Conservation (phyloP, 2,329 filamentous ascomycete genomes). For the Fusarium phyllophilum region DNA sequence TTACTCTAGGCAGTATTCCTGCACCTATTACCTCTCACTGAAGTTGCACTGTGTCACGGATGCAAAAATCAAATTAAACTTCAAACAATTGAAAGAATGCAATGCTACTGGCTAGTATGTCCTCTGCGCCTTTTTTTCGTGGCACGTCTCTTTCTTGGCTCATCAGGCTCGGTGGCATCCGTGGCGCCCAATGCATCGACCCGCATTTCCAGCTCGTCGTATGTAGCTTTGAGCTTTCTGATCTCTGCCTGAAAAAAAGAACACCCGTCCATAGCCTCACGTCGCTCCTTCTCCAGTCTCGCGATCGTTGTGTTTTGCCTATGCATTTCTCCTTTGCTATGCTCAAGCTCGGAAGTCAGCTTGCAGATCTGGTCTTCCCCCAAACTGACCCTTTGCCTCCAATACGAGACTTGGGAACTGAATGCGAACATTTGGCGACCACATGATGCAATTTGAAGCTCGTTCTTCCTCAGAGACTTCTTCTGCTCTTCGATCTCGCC, state of each 20-base stretch:
- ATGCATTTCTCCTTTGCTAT: background rate
- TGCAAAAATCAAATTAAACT: background rate
- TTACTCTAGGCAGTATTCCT: background rate
- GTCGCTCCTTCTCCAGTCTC: background rate
- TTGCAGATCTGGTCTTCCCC: background rate
- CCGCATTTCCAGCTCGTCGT: background rate
- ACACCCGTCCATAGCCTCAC: conserved; percentile 2
- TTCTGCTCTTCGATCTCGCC: background rate
- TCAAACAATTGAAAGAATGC: background rate
- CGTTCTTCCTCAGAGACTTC: background rate
- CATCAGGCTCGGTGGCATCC: background rate
- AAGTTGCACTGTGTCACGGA: background rate
- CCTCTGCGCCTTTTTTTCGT: background rate
- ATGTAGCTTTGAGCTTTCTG: background rate
- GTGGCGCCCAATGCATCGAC: background rate
- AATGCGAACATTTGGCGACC: background rate
- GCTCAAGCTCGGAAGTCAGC: background rate
- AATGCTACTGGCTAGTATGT: background rate
- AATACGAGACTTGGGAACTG: background rate
- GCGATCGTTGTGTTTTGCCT: background rate
- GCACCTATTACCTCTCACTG: background rate
- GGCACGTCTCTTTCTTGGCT: background rate
- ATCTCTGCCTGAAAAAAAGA: background rate
- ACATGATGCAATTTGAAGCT: background rate
- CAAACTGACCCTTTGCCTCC: background rate